Conservation (phyloP, 2,329 filamentous ascomycete species). For the Aspergillus sp. region DNA sequence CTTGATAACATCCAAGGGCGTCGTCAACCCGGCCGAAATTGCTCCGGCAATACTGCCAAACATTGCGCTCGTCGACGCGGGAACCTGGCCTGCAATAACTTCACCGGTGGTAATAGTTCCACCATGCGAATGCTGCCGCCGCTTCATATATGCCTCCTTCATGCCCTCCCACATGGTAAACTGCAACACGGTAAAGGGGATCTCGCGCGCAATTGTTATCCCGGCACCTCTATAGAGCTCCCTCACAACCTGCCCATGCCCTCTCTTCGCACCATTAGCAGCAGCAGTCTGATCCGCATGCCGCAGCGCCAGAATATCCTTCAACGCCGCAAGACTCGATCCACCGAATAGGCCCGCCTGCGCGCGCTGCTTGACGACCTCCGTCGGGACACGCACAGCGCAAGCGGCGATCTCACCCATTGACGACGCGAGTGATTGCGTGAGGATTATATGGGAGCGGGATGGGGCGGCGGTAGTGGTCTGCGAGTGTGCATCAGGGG, state of each 20-base stretch:
- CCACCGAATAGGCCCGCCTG: slow-evolving; percentile 84
- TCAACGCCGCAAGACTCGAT: slow-evolving; percentile 68
- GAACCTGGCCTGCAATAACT: slow-evolving; percentile 52
- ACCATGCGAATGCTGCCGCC: slow-evolving; percentile 16
- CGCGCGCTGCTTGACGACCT: slow-evolving; percentile 95
- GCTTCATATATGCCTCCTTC: slow-evolving; percentile 62
- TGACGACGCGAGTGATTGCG: slow-evolving; percentile 84
- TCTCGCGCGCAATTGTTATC: slow-evolving; percentile 92
- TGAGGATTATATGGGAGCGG: slow-evolving; percentile 46
- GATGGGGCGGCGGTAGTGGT: slow-evolving; percentile 12
- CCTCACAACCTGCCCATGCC: slow-evolving; percentile 65
- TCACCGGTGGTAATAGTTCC: slow-evolving; percentile 17
- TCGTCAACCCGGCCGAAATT: slow-evolving; percentile 84
- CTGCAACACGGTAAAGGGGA: slow-evolving; percentile 96
- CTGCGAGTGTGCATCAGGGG: slow-evolving; percentile 28
- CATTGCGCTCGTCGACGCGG: slow-evolving; percentile 77
- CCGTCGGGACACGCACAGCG: slow-evolving; percentile 88
- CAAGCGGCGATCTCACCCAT: slow-evolving; percentile 91
- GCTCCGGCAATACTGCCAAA: slow-evolving; percentile 85
- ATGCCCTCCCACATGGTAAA: slow-evolving; percentile 96
- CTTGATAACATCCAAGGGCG: slow-evolving; percentile 94
- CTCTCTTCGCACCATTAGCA: slow-evolving; percentile 44
- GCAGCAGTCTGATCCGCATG: slow-evolving; percentile 32
- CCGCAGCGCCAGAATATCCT: slow-evolving; percentile 66
- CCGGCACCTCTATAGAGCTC: slow-evolving; percentile 92